Evolutionary conservation across 2,329 filamentous ascomycete genomes (phyloP).

Genomic region (Botrytis squamosa): DNA sequence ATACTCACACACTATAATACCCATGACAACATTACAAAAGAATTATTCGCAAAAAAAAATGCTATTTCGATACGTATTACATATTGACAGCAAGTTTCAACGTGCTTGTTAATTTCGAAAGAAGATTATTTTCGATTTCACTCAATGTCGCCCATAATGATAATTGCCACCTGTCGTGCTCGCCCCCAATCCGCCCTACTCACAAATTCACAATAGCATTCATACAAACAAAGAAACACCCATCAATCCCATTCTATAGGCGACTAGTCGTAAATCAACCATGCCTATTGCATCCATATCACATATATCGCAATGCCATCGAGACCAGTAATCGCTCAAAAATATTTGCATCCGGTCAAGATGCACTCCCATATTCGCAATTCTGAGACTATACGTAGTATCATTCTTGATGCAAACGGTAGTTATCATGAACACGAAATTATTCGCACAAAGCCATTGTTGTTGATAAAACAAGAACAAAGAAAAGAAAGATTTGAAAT

Average conservation of each 20-base stretch:
- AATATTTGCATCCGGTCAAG: conserved; percentile 1
- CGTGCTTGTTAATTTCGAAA: conserved; percentile 34
- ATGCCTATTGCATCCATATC: conserved; percentile 19
- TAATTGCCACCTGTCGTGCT: conserved; percentile 31
- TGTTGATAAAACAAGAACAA: neutral
- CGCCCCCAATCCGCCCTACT: conserved; percentile 23
- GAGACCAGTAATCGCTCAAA: conserved; percentile 17
- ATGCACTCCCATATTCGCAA: conserved; percentile 2
- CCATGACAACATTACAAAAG: conserved; percentile 32
- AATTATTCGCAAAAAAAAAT: conserved; percentile 16
- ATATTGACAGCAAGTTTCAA: conserved; percentile 36
- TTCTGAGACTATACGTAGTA: conserved; percentile 7
- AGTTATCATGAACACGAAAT: neutral
- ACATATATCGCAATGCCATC: conserved; percentile 14
- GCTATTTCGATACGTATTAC: conserved; percentile 23
- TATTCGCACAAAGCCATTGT: neutral
- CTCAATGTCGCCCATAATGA: conserved; percentile 26
- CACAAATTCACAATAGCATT: conserved; percentile 16
- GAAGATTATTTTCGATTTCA: conserved; percentile 19
- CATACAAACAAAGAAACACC: conserved; percentile 17
- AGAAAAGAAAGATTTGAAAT: neutral
- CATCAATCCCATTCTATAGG: conserved; percentile 22
- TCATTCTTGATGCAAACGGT: conserved; percentile 21
- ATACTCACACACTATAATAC: conserved; percentile 35
- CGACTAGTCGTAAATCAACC: conserved; percentile 25